Conservation (phyloP, 495 filamentous ascomycete genomes). For the Haplographium delicatum region DNA sequence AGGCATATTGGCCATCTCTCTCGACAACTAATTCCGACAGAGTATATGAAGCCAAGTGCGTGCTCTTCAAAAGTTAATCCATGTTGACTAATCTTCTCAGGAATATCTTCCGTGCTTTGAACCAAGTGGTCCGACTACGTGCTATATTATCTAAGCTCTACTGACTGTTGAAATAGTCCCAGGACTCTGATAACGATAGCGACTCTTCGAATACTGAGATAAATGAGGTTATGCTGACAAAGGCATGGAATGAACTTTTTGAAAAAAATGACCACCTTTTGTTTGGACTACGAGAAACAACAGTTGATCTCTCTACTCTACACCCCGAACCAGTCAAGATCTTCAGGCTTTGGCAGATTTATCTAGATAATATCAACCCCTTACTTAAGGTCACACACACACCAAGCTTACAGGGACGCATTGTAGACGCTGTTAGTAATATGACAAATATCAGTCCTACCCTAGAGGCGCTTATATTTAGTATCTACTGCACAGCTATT, state of each 20-base stretch:
- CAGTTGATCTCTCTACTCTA: constrained; percentile 28
- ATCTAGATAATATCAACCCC: constrained; percentile 62
- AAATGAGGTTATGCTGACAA: constrained; percentile 8
- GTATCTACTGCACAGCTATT: constrained; percentile 47
- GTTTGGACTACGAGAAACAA: constrained; percentile 10
- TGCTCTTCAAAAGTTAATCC: constrained; percentile 10
- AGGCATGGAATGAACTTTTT: constrained; percentile 11
- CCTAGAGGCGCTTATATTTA: constrained; percentile 45
- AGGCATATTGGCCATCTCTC: constrained; percentile 6
- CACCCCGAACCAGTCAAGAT: constrained; percentile 56
- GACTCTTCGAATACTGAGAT: constrained; percentile 15
- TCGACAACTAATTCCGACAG: constrained; percentile 29
- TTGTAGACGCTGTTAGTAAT: constrained; percentile 34
- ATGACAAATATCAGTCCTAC: constrained; percentile 37
- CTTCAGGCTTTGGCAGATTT: constrained; percentile 65
- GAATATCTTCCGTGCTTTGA: constrained; percentile 45
- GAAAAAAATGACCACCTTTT: constrained; percentile 27
- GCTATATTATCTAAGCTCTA: not conserved
- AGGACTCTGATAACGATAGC: constrained; percentile 14
- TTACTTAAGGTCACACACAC: constrained; percentile 64
- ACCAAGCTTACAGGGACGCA: constrained; percentile 49
- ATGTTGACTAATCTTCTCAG: constrained; percentile 28
- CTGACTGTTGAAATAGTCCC: constrained; percentile 15
- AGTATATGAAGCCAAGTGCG: constrained; percentile 38
- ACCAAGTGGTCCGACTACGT: constrained; percentile 34